Percentiles rank a stretch among this genome's conserved stretches.
These are phyloP conservation scores for Penicillium riverlandense DNA, from an alignment of 495 filamentous ascomycete genomes.

Conservation along the genomic window DNA sequence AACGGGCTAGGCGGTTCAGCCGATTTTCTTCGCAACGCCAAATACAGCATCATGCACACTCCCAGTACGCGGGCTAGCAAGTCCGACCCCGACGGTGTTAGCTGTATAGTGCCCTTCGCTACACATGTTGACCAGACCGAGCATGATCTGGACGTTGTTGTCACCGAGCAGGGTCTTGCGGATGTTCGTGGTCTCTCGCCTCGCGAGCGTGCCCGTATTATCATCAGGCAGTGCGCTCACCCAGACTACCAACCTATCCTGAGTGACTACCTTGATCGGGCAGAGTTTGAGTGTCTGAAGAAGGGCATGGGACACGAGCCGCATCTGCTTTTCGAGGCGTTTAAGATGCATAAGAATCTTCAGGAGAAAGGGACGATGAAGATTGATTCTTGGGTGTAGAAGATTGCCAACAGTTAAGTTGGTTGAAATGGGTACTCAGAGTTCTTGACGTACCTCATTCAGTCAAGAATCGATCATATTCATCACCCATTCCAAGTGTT, in stretches of 20 bases:
- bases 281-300: slow-evolving; percentile 80
- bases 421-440: too few species aligned
- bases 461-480: too few species aligned
- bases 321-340: slow-evolving; percentile 73
- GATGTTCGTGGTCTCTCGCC: slow-evolving; percentile 80
- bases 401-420: too few species aligned
- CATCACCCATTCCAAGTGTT: too few species aligned
- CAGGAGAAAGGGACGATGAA: slow-evolving; percentile 80
- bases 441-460: too few species aligned
- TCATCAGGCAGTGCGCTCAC: slow-evolving; percentile 85
- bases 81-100: slow-evolving; percentile 77
- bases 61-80: slow-evolving; percentile 73
- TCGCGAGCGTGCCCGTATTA: slow-evolving; percentile 73
- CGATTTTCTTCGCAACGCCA: slow-evolving; percentile 77
- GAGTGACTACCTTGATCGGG: slow-evolving; percentile 76
- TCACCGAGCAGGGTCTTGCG: slow-evolving; percentile 82
- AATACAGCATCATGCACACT: slow-evolving; percentile 94
- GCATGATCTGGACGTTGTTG: slow-evolving; percentile 81
- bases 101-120: slow-evolving; percentile 87
- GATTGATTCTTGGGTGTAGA: slow-evolving; percentile 48
- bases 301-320: slow-evolving; percentile 92
- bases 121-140: slow-evolving; percentile 92
- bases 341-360: slow-evolving; percentile 85
- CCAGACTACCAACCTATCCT: slow-evolving; percentile 80
- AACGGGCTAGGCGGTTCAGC: slow-evolving; percentile 86